phyloP scores from a whole-genome alignment of 78 protist genomes.

The Guillardia theta region DNA sequence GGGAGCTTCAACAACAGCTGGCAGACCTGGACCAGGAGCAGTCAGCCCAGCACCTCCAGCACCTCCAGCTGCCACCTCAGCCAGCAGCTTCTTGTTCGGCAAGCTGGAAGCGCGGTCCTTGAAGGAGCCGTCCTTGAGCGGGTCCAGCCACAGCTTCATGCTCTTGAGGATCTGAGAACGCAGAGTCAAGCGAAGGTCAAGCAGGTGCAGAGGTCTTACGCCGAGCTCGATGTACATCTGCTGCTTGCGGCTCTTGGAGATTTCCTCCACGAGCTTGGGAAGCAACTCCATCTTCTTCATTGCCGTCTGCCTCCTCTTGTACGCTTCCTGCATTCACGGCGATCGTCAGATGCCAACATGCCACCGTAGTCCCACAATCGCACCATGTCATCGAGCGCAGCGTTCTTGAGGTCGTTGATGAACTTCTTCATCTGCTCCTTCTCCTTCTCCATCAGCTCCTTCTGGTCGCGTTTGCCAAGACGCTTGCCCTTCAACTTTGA shows the following conservation, averaged over 20 bases:
- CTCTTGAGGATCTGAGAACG: neutral
- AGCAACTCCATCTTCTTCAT: neutral
- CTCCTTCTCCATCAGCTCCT: neutral
- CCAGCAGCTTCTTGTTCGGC: neutral
- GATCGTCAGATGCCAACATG: neutral
- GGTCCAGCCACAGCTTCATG: neutral
- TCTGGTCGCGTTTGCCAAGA: neutral
- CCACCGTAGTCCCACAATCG: neutral
- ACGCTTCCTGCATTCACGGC: neutral
- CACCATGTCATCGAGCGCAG: neutral
- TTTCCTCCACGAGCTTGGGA: neutral
- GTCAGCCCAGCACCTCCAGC: too few species aligned
- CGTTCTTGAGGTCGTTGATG: neutral
- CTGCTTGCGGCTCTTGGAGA: neutral
- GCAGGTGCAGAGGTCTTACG: neutral
- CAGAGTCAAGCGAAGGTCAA: neutral
- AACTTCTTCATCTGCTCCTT: neutral
- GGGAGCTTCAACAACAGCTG: too few species aligned
- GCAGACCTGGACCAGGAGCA: too few species aligned
- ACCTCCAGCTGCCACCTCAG: too few species aligned
- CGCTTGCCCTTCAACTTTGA: neutral
- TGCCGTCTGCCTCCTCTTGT: neutral
- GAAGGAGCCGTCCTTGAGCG: neutral
- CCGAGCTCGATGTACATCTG: neutral
- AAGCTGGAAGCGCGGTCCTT: neutral